Evolutionary conservation across 352 stramenopile species (phyloP).

Genomic region (Elongisporangium prolatum): DNA sequence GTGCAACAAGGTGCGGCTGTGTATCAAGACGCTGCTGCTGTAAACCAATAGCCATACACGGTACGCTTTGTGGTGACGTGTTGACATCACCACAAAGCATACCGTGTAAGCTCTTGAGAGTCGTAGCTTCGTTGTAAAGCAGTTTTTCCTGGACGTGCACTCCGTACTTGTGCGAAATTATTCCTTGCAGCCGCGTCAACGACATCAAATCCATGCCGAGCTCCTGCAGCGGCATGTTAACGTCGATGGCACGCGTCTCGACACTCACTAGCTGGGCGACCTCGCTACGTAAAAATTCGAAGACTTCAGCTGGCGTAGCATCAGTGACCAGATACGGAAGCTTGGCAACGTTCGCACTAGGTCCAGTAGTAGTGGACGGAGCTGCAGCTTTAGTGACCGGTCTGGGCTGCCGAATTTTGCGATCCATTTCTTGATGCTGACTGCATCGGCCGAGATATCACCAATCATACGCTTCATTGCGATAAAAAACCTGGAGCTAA

Average conservation of each 20-base stretch:
- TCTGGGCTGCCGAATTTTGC: conserved; percentile 5
- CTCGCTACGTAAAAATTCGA: conserved; percentile 49
- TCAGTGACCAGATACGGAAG: conserved; percentile 47
- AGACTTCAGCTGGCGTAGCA: conserved; percentile 46
- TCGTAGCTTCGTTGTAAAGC: conserved; percentile 87
- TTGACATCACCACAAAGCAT: conserved; percentile 37
- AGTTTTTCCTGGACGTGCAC: conserved; percentile 91
- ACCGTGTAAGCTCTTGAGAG: conserved; percentile 80
- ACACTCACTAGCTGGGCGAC: conserved; percentile 57
- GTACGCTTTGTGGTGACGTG: conserved; percentile 13
- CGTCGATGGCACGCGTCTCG: conserved; percentile 38
- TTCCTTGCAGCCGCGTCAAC: conserved; percentile 94
- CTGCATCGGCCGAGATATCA: conserved; percentile 25
- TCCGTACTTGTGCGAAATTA: conserved; percentile 87
- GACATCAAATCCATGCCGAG: conserved; percentile 92
- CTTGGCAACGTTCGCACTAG: conserved; percentile 14
- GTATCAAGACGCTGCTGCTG: conserved; percentile 27
- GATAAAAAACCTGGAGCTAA: conserved; percentile 60
- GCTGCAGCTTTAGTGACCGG: background rate
- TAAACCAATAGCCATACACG: conserved; percentile 1
- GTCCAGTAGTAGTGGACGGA: conserved; percentile 1
- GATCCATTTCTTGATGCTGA: conserved; percentile 20
- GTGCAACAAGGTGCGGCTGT: conserved; percentile 34
- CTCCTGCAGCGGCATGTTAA: conserved; percentile 59
- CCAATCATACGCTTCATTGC: conserved; percentile 78